Base-by-base conservation (phyloP, 2,329 filamentous ascomycete genomes). In the Microascus cirrosus region DNA sequence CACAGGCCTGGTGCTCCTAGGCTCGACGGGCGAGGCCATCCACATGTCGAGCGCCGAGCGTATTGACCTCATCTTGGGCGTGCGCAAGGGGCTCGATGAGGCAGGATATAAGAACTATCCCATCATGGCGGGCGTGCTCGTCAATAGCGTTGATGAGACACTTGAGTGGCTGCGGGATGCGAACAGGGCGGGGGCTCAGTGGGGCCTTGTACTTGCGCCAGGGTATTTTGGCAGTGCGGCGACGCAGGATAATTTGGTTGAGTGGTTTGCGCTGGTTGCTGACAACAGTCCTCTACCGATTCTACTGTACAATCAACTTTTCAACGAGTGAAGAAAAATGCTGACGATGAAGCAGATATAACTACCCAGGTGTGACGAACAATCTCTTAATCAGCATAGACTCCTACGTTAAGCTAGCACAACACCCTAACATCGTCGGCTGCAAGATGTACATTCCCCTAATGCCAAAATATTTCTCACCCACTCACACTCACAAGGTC, bases 301-400 rank as follows among this genome's bases (percentile, higher is more conserved):
- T 39, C 66, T 85, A 64, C 78, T 85, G 78, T 83, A 65, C 10
- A n/a, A 18, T 15, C 36, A 3, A 11, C 5, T 42, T 18, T 20
- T 11, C 42, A 2, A 48, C 2, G 20, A 18, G n/a, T 20, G 3
- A 20, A 10, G 6, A 18, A 35, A 11, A 11, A 22, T 54, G 15
- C 28, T 53, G n/a, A n/a, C 20, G 25, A 24, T 5, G 24, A 12
- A n/a, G 20, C 59, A 82, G 78, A 59, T 85, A 85, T 68, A 79
- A 85, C 68, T 85, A 85, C 69, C 84, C 84, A 1, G 83, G 81
- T 56, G 84, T 87, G 24, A 84, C 83, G 11, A 87, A 87, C 73
- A 81, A 82, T 63, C 73, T 87, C 64, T 76, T 77, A 63, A 75
- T 87, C 59, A 71, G 76, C 0, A 80, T 83, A 1, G 73, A 78